Conservation (phyloP, 1,139 yeast genomes). For the Pneumocystis canis region DNA sequence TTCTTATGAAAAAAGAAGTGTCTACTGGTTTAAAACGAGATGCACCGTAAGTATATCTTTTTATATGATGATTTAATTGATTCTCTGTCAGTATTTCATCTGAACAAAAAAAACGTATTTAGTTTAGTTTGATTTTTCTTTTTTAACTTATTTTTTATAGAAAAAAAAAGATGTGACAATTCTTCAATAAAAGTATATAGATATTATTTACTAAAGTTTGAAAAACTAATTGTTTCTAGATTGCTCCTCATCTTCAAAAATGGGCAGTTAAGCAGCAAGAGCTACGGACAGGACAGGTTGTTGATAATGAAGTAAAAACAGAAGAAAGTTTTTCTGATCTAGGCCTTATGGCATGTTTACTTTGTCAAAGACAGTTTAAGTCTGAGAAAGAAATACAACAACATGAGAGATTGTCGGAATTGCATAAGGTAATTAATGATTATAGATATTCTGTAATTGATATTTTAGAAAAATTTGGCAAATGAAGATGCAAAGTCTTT, state of each 20-base stretch:
- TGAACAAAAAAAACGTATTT: not conserved
- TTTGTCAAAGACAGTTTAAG: conserved; percentile 16
- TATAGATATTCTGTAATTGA: not conserved
- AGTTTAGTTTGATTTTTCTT: not conserved
- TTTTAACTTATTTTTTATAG: conserved; percentile 2
- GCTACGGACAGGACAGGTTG: conserved; percentile 2
- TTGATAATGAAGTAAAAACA: not conserved
- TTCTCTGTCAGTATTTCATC: not conserved
- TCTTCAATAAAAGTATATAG: not conserved
- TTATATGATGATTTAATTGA: not conserved
- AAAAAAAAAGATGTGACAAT: conserved; percentile 2
- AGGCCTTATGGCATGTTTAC: conserved; percentile 14
- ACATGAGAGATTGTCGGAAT: conserved; percentile 15
- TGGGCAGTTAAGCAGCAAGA: conserved; percentile 12
- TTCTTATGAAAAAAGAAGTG: not conserved
- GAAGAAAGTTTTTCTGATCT: conserved; percentile 12
- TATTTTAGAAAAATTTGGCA: not conserved
- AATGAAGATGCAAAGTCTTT: not conserved
- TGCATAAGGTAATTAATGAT: conserved; percentile 9
- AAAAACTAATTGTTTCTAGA: not conserved
- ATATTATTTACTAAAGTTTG: not conserved
- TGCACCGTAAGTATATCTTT: not conserved
- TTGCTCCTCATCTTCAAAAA: conserved; percentile 2
- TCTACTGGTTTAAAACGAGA: not conserved
- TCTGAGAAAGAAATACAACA: conserved; percentile 12